Percentiles rank a stretch among this genome's conserved stretches.
phyloP scores from a whole-genome alignment of 106 monocot species.

The Narthecium ossifragum region DNA sequence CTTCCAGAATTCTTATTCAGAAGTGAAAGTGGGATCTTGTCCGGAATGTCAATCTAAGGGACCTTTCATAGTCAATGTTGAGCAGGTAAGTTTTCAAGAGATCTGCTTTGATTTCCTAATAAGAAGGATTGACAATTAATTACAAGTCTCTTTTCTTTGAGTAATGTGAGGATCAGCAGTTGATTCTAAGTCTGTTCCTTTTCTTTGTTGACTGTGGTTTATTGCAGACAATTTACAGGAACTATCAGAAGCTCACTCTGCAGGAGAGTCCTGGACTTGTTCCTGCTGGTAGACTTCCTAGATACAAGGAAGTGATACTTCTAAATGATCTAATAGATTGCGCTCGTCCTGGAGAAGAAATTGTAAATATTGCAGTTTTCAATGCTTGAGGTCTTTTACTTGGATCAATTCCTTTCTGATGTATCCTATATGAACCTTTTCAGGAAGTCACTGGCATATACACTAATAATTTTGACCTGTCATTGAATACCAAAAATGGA shows the following conservation, averaged over 20 bases:
- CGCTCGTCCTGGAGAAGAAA: conserved; percentile 99
- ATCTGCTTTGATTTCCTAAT: too few species aligned
- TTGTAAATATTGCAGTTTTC: conserved; percentile 38
- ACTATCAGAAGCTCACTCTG: conserved; percentile 98
- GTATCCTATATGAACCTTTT: conserved; percentile 16
- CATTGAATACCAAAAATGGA: conserved; percentile 97
- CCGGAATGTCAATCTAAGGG: conserved; percentile 99
- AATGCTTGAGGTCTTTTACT: not conserved
- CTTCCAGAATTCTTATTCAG: conserved; percentile 96
- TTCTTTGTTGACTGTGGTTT: not conserved
- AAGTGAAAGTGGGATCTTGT: conserved; percentile 97
- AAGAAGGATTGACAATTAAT: too few species aligned
- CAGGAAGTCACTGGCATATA: conserved; percentile 99
- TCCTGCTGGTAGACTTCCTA: conserved; percentile 95
- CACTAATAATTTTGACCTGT: conserved; percentile 97
- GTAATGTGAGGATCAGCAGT: too few species aligned
- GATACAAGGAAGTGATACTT: conserved; percentile 99
- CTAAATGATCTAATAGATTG: conserved; percentile 98
- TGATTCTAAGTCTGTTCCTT: not conserved
- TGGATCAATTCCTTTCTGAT: not conserved
- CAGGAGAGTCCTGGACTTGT: conserved; percentile 99
- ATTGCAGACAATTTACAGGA: conserved; percentile 91
- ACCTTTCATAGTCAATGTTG: conserved; percentile 91
- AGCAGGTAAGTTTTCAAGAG: conserved; percentile 69
- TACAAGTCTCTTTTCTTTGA: too few species aligned